phyloP scores from a whole-genome alignment of 2,329 filamentous ascomycete species.

The Zymoseptoria passerinii region DNA sequence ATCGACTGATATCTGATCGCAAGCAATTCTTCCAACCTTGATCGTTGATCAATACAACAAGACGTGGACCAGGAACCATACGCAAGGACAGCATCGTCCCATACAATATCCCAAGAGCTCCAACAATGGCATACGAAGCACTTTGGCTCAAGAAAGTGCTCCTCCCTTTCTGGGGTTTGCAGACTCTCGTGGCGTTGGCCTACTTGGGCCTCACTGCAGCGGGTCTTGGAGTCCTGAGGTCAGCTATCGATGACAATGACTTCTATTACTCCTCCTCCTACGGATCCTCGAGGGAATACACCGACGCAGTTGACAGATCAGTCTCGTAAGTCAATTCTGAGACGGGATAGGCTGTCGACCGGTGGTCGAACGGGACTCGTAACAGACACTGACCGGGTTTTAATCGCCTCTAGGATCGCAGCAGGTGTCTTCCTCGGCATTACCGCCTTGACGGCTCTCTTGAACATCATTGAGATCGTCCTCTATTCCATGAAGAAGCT shows the following conservation, averaged over 20 bases:
- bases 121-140: slow-evolving; percentile 5
- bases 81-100: too few relatives aligned
- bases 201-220: slow-evolving; percentile 1
- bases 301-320: slow-evolving; percentile 2
- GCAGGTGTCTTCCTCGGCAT: slow-evolving; percentile 8
- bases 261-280: slow-evolving; percentile 1
- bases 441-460: slow-evolving; percentile 16
- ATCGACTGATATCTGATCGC: too few relatives aligned
- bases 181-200: slow-evolving; percentile 13
- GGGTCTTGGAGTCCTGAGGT: not conserved
- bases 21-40: too few relatives aligned
- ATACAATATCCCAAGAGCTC: too few relatives aligned
- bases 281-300: not conserved
- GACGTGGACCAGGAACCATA: too few relatives aligned
- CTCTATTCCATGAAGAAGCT: slow-evolving; percentile 19
- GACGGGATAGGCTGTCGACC: not conserved
- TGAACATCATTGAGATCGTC: slow-evolving; percentile 23
- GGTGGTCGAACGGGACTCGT: not conserved
- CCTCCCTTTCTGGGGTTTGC: slow-evolving; percentile 23
- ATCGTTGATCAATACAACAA: too few relatives aligned
- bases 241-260: not conserved
- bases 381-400: slow-evolving; percentile 13
- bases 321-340: slow-evolving; percentile 9
- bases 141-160: slow-evolving; percentile 24
- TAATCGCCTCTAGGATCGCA: slow-evolving; percentile 10